Conservation (phyloP, 176 grass and related monocot genomes). For the Stipa capillata region DNA sequence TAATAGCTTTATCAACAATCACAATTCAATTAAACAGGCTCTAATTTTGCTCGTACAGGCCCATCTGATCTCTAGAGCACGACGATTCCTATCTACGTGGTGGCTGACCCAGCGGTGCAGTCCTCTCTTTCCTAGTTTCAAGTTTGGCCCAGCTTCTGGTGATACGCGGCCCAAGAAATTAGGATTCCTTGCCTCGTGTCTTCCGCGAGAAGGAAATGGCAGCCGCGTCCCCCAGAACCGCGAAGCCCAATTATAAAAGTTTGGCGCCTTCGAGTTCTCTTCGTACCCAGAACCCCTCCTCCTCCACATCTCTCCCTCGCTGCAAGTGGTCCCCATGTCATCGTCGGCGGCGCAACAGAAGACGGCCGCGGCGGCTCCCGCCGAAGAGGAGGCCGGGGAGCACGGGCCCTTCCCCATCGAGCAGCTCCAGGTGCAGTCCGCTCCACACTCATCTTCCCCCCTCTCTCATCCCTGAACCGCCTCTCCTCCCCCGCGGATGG, state of each 20-base stretch:
- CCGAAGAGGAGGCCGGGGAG: constrained; percentile 9
- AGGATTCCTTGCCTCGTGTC: background rate
- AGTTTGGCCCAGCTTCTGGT: background rate
- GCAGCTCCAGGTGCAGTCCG: constrained; percentile 42
- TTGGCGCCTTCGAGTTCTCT: constrained; percentile 9
- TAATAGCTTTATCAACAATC: too few relatives aligned
- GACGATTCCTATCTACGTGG: too few relatives aligned
- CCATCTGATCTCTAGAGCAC: too few relatives aligned
- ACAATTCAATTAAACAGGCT: too few relatives aligned
- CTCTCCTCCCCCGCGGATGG: background rate
- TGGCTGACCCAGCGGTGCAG: too few relatives aligned
- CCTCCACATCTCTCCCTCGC: background rate
- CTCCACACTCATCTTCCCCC: background rate
- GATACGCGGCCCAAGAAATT: background rate
- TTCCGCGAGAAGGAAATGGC: background rate
- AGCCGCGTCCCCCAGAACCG: too few relatives aligned
- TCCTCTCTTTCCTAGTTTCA: too few relatives aligned
- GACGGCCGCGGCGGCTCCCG: constrained; percentile 2
- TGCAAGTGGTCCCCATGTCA: constrained; percentile 31
- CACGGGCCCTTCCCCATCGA: constrained; percentile 48
- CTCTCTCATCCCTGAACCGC: background rate
- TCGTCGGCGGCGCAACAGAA: constrained; percentile 22
- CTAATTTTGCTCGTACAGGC: too few relatives aligned
- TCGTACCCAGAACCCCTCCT: background rate
- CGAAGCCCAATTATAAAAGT: background rate